Evolutionary conservation across 768 basidiomycete genomes (phyloP).

Genomic region (Obba rivulosa): DNA sequence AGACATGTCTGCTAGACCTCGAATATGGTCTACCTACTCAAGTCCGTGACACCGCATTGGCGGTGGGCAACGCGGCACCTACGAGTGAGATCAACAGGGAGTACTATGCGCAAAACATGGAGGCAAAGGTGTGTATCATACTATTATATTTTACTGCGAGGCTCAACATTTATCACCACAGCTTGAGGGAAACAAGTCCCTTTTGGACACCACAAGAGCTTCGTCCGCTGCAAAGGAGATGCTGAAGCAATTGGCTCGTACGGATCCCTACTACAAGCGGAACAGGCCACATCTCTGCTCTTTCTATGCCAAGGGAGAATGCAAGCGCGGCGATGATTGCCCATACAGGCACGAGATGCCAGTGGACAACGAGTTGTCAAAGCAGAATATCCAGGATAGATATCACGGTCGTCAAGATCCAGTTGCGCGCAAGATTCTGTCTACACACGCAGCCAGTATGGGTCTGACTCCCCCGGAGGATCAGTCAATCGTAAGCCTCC

Average conservation of each 20-base stretch:
- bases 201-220: conserved; percentile 54
- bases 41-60: conserved; percentile 93
- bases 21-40: conserved; percentile 96
- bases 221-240: conserved; percentile 90
- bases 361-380: conserved; percentile 71
- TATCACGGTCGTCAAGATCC: conserved; percentile 93
- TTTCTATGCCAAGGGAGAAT: conserved; percentile 94
- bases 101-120: conserved; percentile 92
- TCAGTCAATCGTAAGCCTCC: conserved; percentile 62
- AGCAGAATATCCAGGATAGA: conserved; percentile 92
- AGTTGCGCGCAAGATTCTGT: conserved; percentile 87
- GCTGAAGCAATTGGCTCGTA: conserved; percentile 90
- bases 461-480: conserved; percentile 92
- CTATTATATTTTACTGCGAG: conserved; percentile 4
- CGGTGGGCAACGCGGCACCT: conserved; percentile 79
- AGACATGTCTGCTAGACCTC: conserved; percentile 94
- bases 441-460: conserved; percentile 69
- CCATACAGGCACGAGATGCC: conserved; percentile 89
- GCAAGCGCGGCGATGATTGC: conserved; percentile 86
- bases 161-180: conserved; percentile 21
- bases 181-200: conserved; percentile 69
- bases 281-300: conserved; percentile 93
- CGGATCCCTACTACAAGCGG: conserved; percentile 96
- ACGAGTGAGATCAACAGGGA: conserved; percentile 97
- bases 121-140: conserved; percentile 54